phyloP scores from a whole-genome alignment of 1,139 yeast genomes.

The Saccharomycopsis hybrid region DNA sequence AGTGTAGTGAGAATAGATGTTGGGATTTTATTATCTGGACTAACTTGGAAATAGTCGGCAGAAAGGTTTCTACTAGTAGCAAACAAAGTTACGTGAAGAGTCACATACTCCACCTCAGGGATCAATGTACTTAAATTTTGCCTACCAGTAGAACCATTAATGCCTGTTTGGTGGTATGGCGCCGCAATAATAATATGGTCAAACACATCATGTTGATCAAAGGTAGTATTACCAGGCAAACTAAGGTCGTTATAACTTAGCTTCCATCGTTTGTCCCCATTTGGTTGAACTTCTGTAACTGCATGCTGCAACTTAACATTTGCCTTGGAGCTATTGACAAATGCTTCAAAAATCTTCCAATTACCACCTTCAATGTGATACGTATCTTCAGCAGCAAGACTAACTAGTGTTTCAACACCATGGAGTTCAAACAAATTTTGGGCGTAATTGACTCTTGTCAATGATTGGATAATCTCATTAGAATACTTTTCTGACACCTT shows the following conservation, averaged over 20 bases:
- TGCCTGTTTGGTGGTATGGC: constrained; percentile 28
- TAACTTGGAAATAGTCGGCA: constrained; percentile 9
- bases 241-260: background rate
- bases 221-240: constrained; percentile 17
- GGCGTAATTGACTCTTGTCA: constrained; percentile 38
- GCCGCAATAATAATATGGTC: constrained; percentile 39
- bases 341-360: constrained; percentile 33
- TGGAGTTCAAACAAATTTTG: constrained; percentile 34
- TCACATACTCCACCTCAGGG: constrained; percentile 27
- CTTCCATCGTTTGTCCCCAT: background rate
- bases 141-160: background rate
- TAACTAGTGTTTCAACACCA: constrained; percentile 34
- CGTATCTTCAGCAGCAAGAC: constrained; percentile 33
- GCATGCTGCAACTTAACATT: constrained; percentile 22
- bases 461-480: constrained; percentile 32
- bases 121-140: background rate
- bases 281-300: background rate
- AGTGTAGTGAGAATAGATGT: constrained; percentile 19
- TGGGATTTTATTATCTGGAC: constrained; percentile 25
- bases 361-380: constrained; percentile 36
- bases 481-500: constrained; percentile 27
- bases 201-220: no score
- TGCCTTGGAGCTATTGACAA: constrained; percentile 32
- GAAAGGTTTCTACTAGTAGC: constrained; percentile 17
- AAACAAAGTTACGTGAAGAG: constrained; percentile 29